phyloP scores from a whole-genome alignment of 2,329 filamentous ascomycete genomes.

The Pestalotiopsis sp. region DNA sequence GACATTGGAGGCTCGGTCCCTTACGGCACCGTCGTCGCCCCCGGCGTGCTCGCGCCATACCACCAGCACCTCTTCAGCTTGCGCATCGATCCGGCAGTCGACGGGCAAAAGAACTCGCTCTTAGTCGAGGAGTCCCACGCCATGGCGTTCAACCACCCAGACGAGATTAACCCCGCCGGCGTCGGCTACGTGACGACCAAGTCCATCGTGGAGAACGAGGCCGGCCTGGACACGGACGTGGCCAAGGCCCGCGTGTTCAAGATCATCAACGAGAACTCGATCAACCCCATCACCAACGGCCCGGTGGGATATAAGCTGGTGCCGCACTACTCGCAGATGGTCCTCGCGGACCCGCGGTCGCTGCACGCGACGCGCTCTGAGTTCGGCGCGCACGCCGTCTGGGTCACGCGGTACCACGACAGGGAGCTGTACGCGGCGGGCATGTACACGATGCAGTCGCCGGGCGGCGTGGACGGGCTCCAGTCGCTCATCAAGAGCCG shows the following conservation, averaged over 20 bases:
- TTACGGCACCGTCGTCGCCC: constrained; percentile 66
- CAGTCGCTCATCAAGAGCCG: neutral
- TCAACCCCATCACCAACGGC: constrained; percentile 49
- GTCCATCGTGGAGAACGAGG: constrained; percentile 42
- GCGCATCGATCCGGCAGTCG: constrained; percentile 64
- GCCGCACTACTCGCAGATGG: constrained; percentile 46
- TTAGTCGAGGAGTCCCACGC: constrained; percentile 27
- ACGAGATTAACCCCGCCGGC: constrained; percentile 20
- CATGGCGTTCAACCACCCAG: neutral
- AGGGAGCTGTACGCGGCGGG: constrained; percentile 54
- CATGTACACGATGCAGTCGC: constrained; percentile 53
- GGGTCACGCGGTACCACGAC: constrained; percentile 52
- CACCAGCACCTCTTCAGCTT: constrained; percentile 70
- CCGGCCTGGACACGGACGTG: constrained; percentile 55
- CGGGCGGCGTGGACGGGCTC: constrained; percentile 34
- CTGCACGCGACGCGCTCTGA: constrained; percentile 42
- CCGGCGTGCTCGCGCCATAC: constrained; percentile 65
- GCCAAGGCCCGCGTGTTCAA: constrained; percentile 52
- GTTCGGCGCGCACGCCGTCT: constrained; percentile 48
- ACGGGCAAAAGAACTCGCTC: constrained; percentile 34
- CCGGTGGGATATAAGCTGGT: constrained; percentile 53
- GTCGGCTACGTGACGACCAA: constrained; percentile 40
- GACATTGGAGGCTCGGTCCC: constrained; percentile 54
- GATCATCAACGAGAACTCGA: constrained; percentile 47
- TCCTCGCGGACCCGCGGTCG: constrained; percentile 48